Base-by-base conservation (phyloP, 352 stramenopile species). In the Phytophthora citrophthora region DNA sequence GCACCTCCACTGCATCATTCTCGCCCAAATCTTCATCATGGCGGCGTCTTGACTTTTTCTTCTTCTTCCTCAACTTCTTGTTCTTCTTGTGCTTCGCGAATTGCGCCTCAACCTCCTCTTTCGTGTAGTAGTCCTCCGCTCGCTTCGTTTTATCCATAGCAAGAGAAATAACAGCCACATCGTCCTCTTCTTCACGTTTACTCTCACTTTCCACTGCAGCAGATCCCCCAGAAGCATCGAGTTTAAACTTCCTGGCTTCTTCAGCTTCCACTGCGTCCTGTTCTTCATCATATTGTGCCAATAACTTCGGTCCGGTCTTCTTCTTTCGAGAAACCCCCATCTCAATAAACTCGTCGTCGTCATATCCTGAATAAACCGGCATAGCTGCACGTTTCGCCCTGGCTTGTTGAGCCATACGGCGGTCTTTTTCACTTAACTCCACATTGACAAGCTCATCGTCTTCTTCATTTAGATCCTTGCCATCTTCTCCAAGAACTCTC, bases 281-380 rank as follows among this genome's bases (percentile, higher is more conserved):
- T 1, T 96, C 88, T 61, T 97, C 85, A 50, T 97, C 90, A 62
- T 97, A 97, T n/a, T 97, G 91, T 0, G 83, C 75, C 36, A 97
- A 48, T 24, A 97, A 50, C 23, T 80, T 82, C 0, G 36, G 53
- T 11, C 71, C 68, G 16, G 40, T 70, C 45, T 80, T 83, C 40
- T 69, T 71, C 57, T 82, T 81, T 8, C 56, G 34, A 15, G 52
- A 38, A 18, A 63, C 65, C n/a, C 83, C 77, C 58, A 93, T 76
- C 54, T 93, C 80, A 60, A 98, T 82, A 72, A 99, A 99, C 74
- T 99, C 97, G 59, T 99, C 96, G 73, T 99, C 96, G 71, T 99
- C 97, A 64, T 95, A 98, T 0, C 91, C 97, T 10, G 89, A 88
- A 80, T 99, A 99, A 46, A 96, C 83, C 0, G 89, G 89, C 68